These are phyloP conservation scores for Penicillium samsonianum DNA, from an alignment of 495 filamentous ascomycete genomes.

Conservation along the genomic window DNA sequence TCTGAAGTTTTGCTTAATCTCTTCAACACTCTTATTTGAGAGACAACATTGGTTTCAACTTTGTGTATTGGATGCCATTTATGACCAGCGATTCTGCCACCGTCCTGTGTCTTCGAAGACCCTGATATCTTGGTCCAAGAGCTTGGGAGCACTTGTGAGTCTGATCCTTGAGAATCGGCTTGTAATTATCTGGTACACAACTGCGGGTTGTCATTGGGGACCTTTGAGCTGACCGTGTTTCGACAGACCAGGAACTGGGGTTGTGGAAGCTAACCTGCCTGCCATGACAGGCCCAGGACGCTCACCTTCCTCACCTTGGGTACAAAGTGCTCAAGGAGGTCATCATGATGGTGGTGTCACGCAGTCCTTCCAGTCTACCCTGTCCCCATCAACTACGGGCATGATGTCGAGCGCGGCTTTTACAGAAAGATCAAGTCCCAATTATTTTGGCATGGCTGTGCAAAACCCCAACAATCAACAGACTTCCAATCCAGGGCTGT, in stretches of 20 bases:
- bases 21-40: not conserved
- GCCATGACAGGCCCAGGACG: slow-evolving; percentile 49
- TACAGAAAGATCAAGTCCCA: slow-evolving; percentile 61
- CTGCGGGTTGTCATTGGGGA: slow-evolving; percentile 6
- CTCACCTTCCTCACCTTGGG: slow-evolving; percentile 51
- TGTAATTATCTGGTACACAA: not conserved
- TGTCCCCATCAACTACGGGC: slow-evolving; percentile 46
- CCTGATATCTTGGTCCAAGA: slow-evolving; percentile 1
- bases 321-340: slow-evolving; percentile 33
- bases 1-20: not conserved
- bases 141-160: not conserved
- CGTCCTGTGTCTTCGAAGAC: not conserved
- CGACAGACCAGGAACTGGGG: slow-evolving; percentile 14
- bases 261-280: slow-evolving; percentile 26
- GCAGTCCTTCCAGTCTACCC: slow-evolving; percentile 30
- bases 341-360: slow-evolving; percentile 24
- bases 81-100: not conserved
- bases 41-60: not conserved
- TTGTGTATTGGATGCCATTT: not conserved
- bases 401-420: slow-evolving; percentile 41
- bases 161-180: not conserved
- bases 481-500: slow-evolving; percentile 57
- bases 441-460: slow-evolving; percentile 77
- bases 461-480: slow-evolving; percentile 62
- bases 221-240: slow-evolving; percentile 13